These are phyloP conservation scores for Lobulomyces angularis DNA, from an alignment of 192 early-diverging fungal species.

Conservation along the genomic window DNA sequence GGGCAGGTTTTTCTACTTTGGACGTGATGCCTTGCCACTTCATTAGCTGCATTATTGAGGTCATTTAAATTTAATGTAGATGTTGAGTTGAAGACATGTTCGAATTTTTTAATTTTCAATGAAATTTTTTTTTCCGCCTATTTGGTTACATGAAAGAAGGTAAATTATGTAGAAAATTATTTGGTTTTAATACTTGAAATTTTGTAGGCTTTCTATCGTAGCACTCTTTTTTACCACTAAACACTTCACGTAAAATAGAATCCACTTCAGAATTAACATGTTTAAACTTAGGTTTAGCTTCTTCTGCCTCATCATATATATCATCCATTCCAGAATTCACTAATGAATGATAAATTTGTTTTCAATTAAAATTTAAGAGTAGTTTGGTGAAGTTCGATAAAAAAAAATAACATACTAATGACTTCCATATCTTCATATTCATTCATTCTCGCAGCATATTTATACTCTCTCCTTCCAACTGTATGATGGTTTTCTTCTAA, in stretches of 20 bases:
- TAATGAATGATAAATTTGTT: conserved; percentile 1
- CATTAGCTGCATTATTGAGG: too few species aligned
- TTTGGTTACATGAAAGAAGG: too few species aligned
- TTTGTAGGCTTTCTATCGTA: too few species aligned
- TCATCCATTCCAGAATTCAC: conserved; percentile 41
- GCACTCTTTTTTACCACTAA: too few species aligned
- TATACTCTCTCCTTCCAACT: conserved; percentile 12
- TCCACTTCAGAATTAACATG: conserved; percentile 23
- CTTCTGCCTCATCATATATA: conserved; percentile 25
- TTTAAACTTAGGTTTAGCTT: conserved; percentile 1
- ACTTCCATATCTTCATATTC: conserved; percentile 31
- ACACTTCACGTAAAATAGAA: conserved; percentile 18
- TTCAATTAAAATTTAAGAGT: neutral
- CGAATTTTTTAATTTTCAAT: too few species aligned
- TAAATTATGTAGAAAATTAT: too few species aligned
- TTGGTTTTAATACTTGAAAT: too few species aligned
- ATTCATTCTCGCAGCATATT: conserved; percentile 20
- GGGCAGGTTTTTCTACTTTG: too few species aligned
- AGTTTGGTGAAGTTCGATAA: neutral
- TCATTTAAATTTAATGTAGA: too few species aligned
- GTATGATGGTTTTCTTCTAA: conserved; percentile 16
- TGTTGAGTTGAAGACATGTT: too few species aligned
- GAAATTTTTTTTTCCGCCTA: too few species aligned
- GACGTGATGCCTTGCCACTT: too few species aligned
- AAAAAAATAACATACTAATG: conserved; percentile 7